phyloP scores from a whole-genome alignment of 345 rosid species.

The Nasturtium officinale region DNA sequence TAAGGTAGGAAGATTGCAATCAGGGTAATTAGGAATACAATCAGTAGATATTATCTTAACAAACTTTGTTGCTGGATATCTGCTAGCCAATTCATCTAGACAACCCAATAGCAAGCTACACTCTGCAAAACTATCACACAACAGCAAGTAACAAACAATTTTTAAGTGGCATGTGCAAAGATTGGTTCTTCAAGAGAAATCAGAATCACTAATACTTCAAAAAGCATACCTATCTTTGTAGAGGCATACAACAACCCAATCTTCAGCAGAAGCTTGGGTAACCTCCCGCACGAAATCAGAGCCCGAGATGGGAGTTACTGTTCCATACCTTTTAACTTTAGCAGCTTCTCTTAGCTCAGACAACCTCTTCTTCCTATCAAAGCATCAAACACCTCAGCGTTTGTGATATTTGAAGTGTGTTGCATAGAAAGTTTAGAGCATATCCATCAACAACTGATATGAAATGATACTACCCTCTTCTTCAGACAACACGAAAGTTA shows the following conservation, averaged over 20 bases:
- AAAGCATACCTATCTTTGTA: conserved; percentile 85
- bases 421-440: conserved; percentile 13
- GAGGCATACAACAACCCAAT: conserved; percentile 92
- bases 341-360: conserved; percentile 79
- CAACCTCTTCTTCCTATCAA: conserved; percentile 84
- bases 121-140: conserved; percentile 57
- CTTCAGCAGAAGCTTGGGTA: conserved; percentile 87
- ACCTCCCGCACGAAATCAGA: conserved; percentile 92
- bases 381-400: conserved; percentile 17
- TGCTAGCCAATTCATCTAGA: conserved; percentile 77
- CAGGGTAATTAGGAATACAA: conserved; percentile 95
- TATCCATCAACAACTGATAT: not conserved
- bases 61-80: conserved; percentile 91
- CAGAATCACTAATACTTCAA: not conserved
- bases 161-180: not conserved
- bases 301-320: conserved; percentile 84
- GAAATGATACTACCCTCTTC: not conserved
- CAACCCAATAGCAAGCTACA: conserved; percentile 78
- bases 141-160: conserved; percentile 7
- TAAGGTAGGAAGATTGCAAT: conserved; percentile 83
- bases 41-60: conserved; percentile 95
- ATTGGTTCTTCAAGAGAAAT: not conserved
- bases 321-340: conserved; percentile 68
- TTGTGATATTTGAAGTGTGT: not conserved
- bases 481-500: not conserved